Conservation (phyloP, 2,329 filamentous ascomycete genomes). For the Cercospora sp. region DNA sequence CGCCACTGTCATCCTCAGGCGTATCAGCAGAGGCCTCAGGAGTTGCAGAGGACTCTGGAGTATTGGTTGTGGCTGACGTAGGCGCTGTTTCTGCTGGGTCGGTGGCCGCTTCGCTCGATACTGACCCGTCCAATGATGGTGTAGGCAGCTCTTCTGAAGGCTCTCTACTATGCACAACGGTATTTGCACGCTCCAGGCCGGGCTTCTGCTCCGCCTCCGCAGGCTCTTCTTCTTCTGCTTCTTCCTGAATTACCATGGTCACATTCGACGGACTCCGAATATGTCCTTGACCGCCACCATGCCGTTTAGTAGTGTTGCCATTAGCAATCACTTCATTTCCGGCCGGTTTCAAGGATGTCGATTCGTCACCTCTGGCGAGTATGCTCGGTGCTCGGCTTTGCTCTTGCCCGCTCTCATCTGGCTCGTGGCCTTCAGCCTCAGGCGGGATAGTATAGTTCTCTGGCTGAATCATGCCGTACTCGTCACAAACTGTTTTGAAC, state of each 20-base stretch:
- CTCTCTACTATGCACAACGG: slow-evolving; percentile 25
- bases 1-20: slow-evolving; percentile 4
- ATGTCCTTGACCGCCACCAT: slow-evolving; percentile 58
- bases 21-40: background rate
- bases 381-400: slow-evolving; percentile 20
- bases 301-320: slow-evolving; percentile 74
- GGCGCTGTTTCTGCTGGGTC: slow-evolving; percentile 7
- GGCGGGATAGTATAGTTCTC: slow-evolving; percentile 95
- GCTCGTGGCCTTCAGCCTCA: slow-evolving; percentile 82
- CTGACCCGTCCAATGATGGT: slow-evolving; percentile 49
- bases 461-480: slow-evolving; percentile 81
- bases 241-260: slow-evolving; percentile 77
- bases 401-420: slow-evolving; percentile 30
- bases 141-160: slow-evolving; percentile 36
- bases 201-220: slow-evolving; percentile 21
- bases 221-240: slow-evolving; percentile 62
- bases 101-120: background rate
- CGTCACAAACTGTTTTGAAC: slow-evolving; percentile 95
- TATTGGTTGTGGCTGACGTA: background rate
- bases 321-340: slow-evolving; percentile 52
- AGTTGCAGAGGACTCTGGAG: background rate
- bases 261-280: slow-evolving; percentile 71
- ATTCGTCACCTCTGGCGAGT: slow-evolving; percentile 20
- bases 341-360: slow-evolving; percentile 30
- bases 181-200: slow-evolving; percentile 31